These are phyloP conservation scores for Auriscalpium microsporum DNA, from an alignment of 768 basidiomycete genomes.

Conservation along the genomic window DNA sequence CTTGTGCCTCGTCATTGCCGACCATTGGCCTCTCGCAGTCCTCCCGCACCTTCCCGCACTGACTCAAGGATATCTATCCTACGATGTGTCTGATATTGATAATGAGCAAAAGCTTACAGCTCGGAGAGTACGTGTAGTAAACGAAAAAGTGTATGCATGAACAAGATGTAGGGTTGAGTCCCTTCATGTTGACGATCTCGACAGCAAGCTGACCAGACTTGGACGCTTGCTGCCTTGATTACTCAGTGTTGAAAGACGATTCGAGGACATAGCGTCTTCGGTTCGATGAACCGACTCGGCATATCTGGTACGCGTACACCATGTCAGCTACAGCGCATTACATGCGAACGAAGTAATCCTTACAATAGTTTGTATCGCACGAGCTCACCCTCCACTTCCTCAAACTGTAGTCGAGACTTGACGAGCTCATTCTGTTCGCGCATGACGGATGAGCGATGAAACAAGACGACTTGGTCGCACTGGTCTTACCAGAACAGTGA, in stretches of 20 bases:
- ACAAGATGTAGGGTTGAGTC: neutral
- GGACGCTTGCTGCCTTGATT: conserved; percentile 20
- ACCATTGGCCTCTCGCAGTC: no score
- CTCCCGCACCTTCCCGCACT: no score
- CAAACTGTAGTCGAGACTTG: conserved; percentile 76
- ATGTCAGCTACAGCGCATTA: neutral
- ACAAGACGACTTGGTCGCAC: conserved; percentile 14
- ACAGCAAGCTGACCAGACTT: conserved; percentile 12
- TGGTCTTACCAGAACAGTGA: conserved; percentile 50
- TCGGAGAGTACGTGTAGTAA: no score
- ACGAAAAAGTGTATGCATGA: neutral
- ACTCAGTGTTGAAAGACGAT: conserved; percentile 28
- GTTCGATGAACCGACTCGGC: conserved; percentile 46
- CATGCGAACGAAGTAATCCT: conserved; percentile 22
- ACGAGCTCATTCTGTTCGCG: conserved; percentile 76
- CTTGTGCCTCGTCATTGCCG: no score
- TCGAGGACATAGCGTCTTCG: conserved; percentile 40
- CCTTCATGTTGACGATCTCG: conserved; percentile 1
- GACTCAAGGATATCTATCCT: no score
- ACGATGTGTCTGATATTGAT: no score
- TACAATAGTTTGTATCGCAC: conserved; percentile 91
- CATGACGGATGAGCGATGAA: conserved; percentile 11
- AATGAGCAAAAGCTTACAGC: no score
- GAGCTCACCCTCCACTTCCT: conserved; percentile 89
- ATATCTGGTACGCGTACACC: conserved; percentile 27